Base-by-base conservation (phyloP, 768 basidiomycete genomes). In the Lactarius tabidus region DNA sequence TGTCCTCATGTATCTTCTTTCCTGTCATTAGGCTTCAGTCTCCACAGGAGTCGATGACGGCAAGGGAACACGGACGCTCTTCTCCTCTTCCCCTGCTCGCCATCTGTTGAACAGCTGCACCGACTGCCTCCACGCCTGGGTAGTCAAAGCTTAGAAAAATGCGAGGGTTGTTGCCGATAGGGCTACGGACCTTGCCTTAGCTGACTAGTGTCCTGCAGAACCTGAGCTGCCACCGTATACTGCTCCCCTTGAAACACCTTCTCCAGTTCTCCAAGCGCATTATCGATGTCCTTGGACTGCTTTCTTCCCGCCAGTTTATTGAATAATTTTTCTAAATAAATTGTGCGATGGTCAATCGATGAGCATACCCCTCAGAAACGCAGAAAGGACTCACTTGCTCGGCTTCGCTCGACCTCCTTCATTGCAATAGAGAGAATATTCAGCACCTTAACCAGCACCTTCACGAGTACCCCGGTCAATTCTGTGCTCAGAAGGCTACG, bases 341-440 rank as follows among this genome's bases (percentile, higher is more conserved):
- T n/a, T 15, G 0, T 15, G 3, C 12, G 23, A 23, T 12, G n/a
- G n/a, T 61, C 17, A 61, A 53, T n/a, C 55, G 6, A 57, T 7
- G 28, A 8, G 2, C 7, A 33, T 17, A 33, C n/a, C 8, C 33
- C 33, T 33, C 33, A 18, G 17, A 3, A 0, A 1, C 6, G 17
- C 3, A 6, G 33, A 29, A 35, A 23, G 2, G 17, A 51, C 55
- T 38, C 62, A 63, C 62, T 51, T 28, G 6, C 2, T 2, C 15
- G 23, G 7, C 43, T 41, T 18, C n/a, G 26, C 29, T 57, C 26
- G 5, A 63, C 36, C 33, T 38, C 28, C n/a, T 51, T 57, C 10
- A 55, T 48, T 10, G 43, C 62, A 17, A 63, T n/a, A 26, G 55
- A 43, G 15, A 56, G 54, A 35, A 63, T 28, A 48, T 23, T 43